These are phyloP conservation scores for Ophiostoma ips DNA, from an alignment of 2,329 filamentous ascomycete genomes.

Conservation along the genomic window DNA sequence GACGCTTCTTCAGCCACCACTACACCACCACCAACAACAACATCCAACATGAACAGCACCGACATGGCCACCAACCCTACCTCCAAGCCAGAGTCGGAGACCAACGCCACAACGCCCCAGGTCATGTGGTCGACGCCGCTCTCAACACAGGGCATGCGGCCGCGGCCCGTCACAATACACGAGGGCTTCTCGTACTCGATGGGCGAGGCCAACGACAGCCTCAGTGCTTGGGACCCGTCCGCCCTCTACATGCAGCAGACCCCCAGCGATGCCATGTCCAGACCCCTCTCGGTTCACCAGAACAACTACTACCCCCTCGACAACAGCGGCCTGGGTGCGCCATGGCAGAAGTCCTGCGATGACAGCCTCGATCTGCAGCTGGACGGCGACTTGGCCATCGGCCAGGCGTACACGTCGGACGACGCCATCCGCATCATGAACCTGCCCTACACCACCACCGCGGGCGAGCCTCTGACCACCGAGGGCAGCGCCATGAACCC, in stretches of 20 bases:
- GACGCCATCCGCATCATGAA: slow-evolving; percentile 50
- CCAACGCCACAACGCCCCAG: slow-evolving; percentile 20
- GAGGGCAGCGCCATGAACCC: slow-evolving; percentile 38
- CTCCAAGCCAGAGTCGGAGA: slow-evolving; percentile 33
- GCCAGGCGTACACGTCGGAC: slow-evolving; percentile 48
- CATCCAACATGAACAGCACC: slow-evolving; percentile 19
- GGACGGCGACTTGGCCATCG: slow-evolving; percentile 45
- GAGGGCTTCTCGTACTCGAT: slow-evolving; percentile 47
- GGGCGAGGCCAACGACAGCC: slow-evolving; percentile 35
- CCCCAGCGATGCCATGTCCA: slow-evolving; percentile 34
- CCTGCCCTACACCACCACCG: slow-evolving; percentile 34
- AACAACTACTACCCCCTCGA: slow-evolving; percentile 40
- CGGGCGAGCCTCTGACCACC: slow-evolving; percentile 36
- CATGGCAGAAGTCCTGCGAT: slow-evolving; percentile 43
- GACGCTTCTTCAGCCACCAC: slow-evolving; percentile 10
- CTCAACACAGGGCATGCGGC: slow-evolving; percentile 27
- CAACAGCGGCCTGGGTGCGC: slow-evolving; percentile 24
- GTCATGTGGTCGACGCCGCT: slow-evolving; percentile 43
- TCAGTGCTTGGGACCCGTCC: slow-evolving; percentile 45
- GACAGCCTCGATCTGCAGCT: slow-evolving; percentile 41
- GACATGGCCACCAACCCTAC: slow-evolving; percentile 37
- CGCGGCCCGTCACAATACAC: slow-evolving; percentile 45
- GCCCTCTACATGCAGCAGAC: slow-evolving; percentile 36
- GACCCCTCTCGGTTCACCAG: slow-evolving; percentile 44
- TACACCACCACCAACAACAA: slow-evolving; percentile 24